These are phyloP conservation scores for Fomitopsis palustris DNA, from an alignment of 1,284 basidiomycete species.

Conservation along the genomic window DNA sequence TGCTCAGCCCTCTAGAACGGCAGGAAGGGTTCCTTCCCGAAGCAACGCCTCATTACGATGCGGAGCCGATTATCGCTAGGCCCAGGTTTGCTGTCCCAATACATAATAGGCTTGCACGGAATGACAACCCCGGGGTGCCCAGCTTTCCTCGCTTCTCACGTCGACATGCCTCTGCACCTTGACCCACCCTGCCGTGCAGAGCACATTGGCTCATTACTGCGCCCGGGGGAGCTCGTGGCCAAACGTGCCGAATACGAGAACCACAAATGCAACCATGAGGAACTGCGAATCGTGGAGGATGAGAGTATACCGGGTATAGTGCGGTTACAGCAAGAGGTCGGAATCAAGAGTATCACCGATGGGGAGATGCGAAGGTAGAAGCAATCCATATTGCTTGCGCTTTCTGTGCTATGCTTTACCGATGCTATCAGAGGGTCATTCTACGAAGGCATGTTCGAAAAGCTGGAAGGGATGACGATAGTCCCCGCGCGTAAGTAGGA, in stretches of 20 bases:
- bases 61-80: neutral
- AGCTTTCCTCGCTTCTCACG: constrained; percentile 1
- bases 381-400: neutral
- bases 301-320: constrained; percentile 31
- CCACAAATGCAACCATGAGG: constrained; percentile 32
- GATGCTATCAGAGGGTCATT: constrained; percentile 39
- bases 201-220: constrained; percentile 44
- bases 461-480: constrained; percentile 56
- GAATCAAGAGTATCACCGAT: constrained; percentile 44
- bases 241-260: constrained; percentile 33
- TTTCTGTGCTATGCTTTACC: neutral
- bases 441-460: constrained; percentile 58
- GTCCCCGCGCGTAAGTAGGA: constrained; percentile 45
- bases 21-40: neutral
- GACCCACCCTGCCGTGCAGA: constrained; percentile 35
- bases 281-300: constrained; percentile 37
- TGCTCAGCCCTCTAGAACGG: neutral
- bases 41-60: neutral
- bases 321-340: constrained; percentile 35
- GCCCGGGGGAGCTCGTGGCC: constrained; percentile 37
- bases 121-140: neutral
- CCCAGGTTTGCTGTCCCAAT: neutral
- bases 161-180: constrained; percentile 9
- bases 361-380: constrained; percentile 39
- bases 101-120: neutral